phyloP scores from a whole-genome alignment of 2,329 filamentous ascomycete genomes.

The Daldinia eschscholtzii region DNA sequence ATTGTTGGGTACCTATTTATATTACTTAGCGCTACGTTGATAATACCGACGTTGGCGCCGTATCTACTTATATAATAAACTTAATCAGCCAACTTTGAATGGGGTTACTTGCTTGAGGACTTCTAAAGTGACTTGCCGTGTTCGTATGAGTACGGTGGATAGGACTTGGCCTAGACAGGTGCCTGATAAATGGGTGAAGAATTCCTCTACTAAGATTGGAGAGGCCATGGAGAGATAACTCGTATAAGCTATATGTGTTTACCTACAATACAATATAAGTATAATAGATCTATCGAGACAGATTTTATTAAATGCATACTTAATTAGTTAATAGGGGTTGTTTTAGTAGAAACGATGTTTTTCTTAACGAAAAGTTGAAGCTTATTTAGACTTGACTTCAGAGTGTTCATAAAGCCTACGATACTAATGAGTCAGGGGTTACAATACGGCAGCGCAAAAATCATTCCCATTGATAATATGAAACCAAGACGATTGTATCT shows the following conservation, averaged over 20 bases:
- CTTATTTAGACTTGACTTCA: no score
- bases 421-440: background rate
- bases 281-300: background rate
- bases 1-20: constrained; percentile 6
- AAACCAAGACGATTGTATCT: background rate
- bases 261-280: background rate
- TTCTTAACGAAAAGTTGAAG: no score
- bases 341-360: no score
- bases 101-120: background rate
- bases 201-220: background rate
- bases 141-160: background rate
- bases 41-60: constrained; percentile 9
- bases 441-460: background rate
- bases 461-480: background rate
- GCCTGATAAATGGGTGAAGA: background rate
- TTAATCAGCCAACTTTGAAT: constrained; percentile 26
- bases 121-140: background rate
- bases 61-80: constrained; percentile 18
- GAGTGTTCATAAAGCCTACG: background rate
- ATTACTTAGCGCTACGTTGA: constrained; percentile 16
- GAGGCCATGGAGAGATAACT: background rate
- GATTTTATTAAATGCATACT: background rate
- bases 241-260: background rate
- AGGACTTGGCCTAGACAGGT: no score
- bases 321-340: no score